Base-by-base conservation (phyloP, 495 filamentous ascomycete genomes). In the Xylaria flabelliformis region DNA sequence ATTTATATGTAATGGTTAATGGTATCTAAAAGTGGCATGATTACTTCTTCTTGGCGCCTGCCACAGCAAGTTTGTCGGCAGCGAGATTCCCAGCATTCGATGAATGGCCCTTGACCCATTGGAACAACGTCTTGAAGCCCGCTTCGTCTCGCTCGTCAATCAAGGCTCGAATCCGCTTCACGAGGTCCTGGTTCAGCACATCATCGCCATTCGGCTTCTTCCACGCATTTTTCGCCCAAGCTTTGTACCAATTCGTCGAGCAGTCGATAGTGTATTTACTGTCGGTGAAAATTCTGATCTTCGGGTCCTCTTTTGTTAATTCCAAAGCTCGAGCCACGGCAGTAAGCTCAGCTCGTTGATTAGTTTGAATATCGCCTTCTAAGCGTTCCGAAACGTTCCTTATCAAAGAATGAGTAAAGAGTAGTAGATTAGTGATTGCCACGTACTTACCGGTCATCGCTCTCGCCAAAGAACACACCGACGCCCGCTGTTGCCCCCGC, bases 331-430 rank as follows among this genome's bases (percentile, higher is more conserved):
- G 91, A 5, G 92, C 83, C 72, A 98, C 91, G 0, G 94, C 96
- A 4, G 93, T 94, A 66, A 99, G 84, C 80, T 99, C 96, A 19
- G 96, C 96, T 5, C 96, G 93, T 79, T 98, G 93, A 79, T 98
- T 99, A 1, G 96, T 98, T 79, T 99, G 96, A 12, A 84, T 80
- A 13, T 85, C 81, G 48, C 95, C 95, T 51, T 82, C 76, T 2
- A 99, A 86, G 19, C 90, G 88, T 77, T 97, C 95, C 24, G 93
- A 94, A 66, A 97, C 86, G 80, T 98, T 99, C 78, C 92, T 93
- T 77, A 80, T 84, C 76, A 79, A 56, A 63, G 44, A 53, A 65
- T 79, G 41, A 78, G 44, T 69, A 72, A 5, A 51, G 6, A 21
- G 34, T 15, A 42, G 24, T 42, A 55, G 15, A 39, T n/a, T 46